Percentiles rank a stretch among this genome's conserved stretches.
These are phyloP conservation scores for Trichosanthes cucumerina DNA, from an alignment of 306 rosid species.

Conservation along the genomic window DNA sequence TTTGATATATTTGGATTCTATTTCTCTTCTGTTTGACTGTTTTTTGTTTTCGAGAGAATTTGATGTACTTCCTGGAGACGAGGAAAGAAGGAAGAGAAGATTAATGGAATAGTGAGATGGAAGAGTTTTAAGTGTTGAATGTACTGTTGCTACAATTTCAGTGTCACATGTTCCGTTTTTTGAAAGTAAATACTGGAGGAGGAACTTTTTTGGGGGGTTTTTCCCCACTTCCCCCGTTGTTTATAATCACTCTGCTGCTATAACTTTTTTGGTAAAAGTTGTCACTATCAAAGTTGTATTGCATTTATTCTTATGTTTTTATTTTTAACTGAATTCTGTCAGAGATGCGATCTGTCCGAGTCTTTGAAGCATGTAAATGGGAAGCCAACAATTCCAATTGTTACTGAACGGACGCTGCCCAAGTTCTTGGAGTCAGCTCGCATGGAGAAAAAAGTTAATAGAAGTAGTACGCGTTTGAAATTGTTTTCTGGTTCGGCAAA, in stretches of 20 bases:
- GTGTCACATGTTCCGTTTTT: not conserved
- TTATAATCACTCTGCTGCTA: not conserved
- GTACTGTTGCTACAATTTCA: not conserved
- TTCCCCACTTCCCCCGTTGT: not conserved
- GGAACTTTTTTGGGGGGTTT: not conserved
- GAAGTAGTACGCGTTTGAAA: slow-evolving; percentile 43
- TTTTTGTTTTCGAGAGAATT: not conserved
- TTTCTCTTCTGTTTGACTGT: not conserved
- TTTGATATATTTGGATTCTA: not conserved
- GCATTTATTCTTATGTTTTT: not conserved
- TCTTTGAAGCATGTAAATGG: slow-evolving; percentile 37
- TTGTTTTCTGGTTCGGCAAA: slow-evolving; percentile 88
- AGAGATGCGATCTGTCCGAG: slow-evolving; percentile 67
- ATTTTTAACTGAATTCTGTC: not conserved
- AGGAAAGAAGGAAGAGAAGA: not conserved
- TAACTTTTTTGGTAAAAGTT: slow-evolving; percentile 1
- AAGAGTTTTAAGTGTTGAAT: not conserved
- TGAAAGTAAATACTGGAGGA: not conserved
- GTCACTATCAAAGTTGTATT: not conserved
- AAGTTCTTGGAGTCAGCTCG: slow-evolving; percentile 73
- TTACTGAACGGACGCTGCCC: slow-evolving; percentile 61
- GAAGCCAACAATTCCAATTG: slow-evolving; percentile 59
- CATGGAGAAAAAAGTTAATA: slow-evolving; percentile 29
- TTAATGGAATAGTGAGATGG: not conserved
- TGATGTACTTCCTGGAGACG: not conserved